Base-by-base conservation (phyloP, 352 stramenopile genomes). In the Pythium plurisporium region DNA sequence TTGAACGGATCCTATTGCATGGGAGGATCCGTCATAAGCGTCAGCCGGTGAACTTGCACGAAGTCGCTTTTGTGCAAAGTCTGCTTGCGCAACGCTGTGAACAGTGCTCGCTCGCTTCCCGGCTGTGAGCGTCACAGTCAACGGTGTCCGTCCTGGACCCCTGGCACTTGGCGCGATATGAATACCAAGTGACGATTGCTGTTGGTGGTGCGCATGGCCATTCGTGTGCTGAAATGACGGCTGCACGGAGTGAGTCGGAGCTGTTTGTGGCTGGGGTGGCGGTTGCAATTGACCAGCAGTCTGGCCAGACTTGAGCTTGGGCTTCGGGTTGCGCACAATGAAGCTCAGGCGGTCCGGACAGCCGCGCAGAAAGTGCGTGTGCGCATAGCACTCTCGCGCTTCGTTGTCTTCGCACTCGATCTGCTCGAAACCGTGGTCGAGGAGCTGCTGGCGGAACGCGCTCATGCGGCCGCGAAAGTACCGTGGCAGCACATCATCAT, bases 361-460 rank as follows among this genome's bases (percentile, higher is more conserved):
- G 15, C 79, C 76, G 5, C 69, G 74, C 22, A 76, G 40, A 61
- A 91, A 91, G 54, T 84, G 55, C 4, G 60, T 46, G 51, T 91
- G 81, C 11, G 38, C 29, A 34, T 91, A 91, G 10, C 60, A 64
- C 62, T 91, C 76, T 14, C 66, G 61, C 8, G 44, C 49, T 38
- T 85, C 72, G 54, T 82, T 52, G 55, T 87, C 76, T 44, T 87
- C 76, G 61, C 67, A 76, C 56, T 87, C 78, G 58, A 77, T 61
- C 52, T 79, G 71, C 46, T 74, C 55, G 44, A 91, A 91, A 43
- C 75, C 77, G 51, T 91, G 81, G 64, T 91, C 77, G 19, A 86
- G 45, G 40, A 91, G 69, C 64, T 91, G 81, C 70, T 89, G 81
- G 27, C 76, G 79, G 65, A 91, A 91, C 54, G 81, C 81, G 54